These are phyloP conservation scores for Peronosclerospora sorghi DNA, from an alignment of 352 stramenopile species.

Conservation along the genomic window DNA sequence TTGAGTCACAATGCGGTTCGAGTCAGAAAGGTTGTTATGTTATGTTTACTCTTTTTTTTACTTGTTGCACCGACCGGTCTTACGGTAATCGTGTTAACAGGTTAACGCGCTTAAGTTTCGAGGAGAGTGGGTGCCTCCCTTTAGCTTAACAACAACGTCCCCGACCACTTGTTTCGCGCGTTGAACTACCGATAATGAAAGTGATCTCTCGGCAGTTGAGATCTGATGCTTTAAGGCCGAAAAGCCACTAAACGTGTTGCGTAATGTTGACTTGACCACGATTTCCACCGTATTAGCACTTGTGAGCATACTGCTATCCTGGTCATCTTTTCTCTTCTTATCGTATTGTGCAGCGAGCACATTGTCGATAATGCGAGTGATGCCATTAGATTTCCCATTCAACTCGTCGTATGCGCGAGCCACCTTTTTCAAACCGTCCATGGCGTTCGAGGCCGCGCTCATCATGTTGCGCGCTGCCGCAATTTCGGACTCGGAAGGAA, in stretches of 20 bases:
- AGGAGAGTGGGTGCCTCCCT: slow-evolving; percentile 1
- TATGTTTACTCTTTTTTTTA: too few species aligned
- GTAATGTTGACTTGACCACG: slow-evolving; percentile 13
- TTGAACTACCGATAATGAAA: slow-evolving; percentile 11
- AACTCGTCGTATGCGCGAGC: slow-evolving; percentile 13
- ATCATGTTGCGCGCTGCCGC: slow-evolving; percentile 8
- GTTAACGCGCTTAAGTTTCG: too few species aligned
- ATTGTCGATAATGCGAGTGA: slow-evolving; percentile 12
- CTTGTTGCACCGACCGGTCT: too few species aligned
- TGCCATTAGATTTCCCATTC: slow-evolving; percentile 11
- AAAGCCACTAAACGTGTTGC: slow-evolving; percentile 11
- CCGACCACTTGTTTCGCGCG: slow-evolving; percentile 13
- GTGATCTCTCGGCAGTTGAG: slow-evolving; percentile 8
- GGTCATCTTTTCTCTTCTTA: slow-evolving; percentile 1
- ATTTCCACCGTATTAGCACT: slow-evolving; percentile 13
- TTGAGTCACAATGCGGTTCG: too few species aligned
- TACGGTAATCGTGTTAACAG: too few species aligned
- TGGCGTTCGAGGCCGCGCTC: slow-evolving; percentile 1
- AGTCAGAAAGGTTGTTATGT: too few species aligned
- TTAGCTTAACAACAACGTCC: slow-evolving; percentile 15
- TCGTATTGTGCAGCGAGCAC: slow-evolving; percentile 7
- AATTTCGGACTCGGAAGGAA: slow-evolving; percentile 10
- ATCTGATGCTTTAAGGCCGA: slow-evolving; percentile 14
- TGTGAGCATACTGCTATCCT: slow-evolving; percentile 1
- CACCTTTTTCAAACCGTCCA: slow-evolving; percentile 8